A percentile compares a stretch with the other conserved stretches of the same genome.
Conservation (phyloP, 306 rosid genomes). For the Boehmeria nivea region DNA sequence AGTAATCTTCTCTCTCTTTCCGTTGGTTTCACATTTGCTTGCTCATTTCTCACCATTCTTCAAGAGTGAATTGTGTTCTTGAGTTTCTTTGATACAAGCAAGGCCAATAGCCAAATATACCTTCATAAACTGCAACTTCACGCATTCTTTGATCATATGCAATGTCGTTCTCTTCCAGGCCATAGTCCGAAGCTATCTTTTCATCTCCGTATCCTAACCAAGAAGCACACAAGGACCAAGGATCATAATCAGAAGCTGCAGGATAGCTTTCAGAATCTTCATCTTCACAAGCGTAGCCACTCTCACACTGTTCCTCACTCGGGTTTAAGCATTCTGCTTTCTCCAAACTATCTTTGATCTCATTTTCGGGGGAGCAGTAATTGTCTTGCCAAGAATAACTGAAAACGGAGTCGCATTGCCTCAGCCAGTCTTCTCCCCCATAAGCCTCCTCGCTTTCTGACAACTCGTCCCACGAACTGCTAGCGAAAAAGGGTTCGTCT, state of each 20-base stretch:
- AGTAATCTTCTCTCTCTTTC: background rate
- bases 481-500: background rate
- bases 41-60: background rate
- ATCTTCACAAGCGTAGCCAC: background rate
- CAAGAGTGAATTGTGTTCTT: background rate
- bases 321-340: background rate
- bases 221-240: conserved; percentile 16
- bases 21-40: no score
- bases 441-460: conserved; percentile 16
- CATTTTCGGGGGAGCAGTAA: conserved; percentile 13
- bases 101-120: conserved; percentile 38
- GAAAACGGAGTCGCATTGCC: background rate
- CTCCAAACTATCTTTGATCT: conserved; percentile 1
- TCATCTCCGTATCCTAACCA: conserved; percentile 19
- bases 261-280: conserved; percentile 15
- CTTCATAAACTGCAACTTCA: conserved; percentile 19
- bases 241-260: conserved; percentile 11
- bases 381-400: conserved; percentile 15
- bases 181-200: background rate
- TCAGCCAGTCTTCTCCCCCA: conserved; percentile 16
- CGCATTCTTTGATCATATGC: background rate
- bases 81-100: conserved; percentile 18
- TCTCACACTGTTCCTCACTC: conserved; percentile 3
- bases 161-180: conserved; percentile 14
- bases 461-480: no score